A percentile compares a stretch with the other conserved stretches of the same genome.
These are phyloP conservation scores for Alternaria sp. DNA, from an alignment of 2,329 filamentous ascomycete genomes.

Conservation along the genomic window DNA sequence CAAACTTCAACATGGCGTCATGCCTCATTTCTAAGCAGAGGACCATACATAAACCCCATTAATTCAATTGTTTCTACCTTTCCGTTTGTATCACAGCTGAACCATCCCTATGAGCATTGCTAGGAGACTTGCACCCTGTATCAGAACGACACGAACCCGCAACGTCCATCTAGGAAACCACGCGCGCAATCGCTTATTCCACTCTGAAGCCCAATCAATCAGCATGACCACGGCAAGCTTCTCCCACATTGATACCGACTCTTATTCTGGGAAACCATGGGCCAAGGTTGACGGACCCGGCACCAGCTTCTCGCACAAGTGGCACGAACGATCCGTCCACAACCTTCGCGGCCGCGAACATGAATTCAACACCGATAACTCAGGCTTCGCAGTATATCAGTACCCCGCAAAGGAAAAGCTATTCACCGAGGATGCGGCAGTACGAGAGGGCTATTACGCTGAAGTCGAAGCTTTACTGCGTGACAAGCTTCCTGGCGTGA, in stretches of 20 bases:
- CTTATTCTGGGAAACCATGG: constrained; percentile 66
- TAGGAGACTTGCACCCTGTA: background rate
- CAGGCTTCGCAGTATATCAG: constrained; percentile 66
- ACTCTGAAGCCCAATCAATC: constrained; percentile 9
- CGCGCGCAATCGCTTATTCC: background rate
- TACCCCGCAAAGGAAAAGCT: constrained; percentile 62
- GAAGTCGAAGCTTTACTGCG: constrained; percentile 68
- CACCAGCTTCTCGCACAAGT: constrained; percentile 60
- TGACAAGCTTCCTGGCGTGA: constrained; percentile 62
- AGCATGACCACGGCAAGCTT: constrained; percentile 67
- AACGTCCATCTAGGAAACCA: background rate
- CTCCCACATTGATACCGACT: constrained; percentile 67
- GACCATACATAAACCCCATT: constrained; percentile 17
- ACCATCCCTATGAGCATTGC: background rate
- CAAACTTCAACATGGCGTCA: constrained; percentile 29
- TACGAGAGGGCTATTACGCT: constrained; percentile 66
- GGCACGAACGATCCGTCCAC: constrained; percentile 59
- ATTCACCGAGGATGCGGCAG: constrained; percentile 64
- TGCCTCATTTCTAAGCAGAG: constrained; percentile 38
- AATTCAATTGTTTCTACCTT: background rate
- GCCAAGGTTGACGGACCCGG: constrained; percentile 69
- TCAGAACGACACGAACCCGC: background rate
- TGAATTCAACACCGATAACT: constrained; percentile 64
- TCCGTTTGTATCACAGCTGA: background rate
- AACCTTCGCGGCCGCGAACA: constrained; percentile 62